Evolutionary conservation across 139 green algal species (phyloP).

Genomic region (Chlorella sp.): DNA sequence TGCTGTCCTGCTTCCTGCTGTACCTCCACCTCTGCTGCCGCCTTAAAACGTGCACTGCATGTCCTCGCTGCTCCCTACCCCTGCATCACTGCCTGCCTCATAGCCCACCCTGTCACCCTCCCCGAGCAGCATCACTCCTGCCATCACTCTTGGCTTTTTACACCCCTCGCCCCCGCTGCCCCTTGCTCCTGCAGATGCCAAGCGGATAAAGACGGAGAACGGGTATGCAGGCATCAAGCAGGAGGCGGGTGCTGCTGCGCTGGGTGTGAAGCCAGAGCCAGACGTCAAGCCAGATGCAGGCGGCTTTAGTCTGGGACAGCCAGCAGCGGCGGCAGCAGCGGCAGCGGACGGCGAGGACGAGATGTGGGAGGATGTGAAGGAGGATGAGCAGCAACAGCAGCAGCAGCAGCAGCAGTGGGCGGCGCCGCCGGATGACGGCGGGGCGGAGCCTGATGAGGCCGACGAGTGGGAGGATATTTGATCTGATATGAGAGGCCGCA

Average conservation of each 20-base stretch:
- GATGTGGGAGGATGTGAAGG: conserved; percentile 24
- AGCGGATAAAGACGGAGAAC: conserved; percentile 25
- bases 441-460: not conserved
- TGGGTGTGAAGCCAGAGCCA: not conserved
- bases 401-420: conserved; percentile 23
- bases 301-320: no score
- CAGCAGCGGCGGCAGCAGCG: not conserved
- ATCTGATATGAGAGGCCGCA: no score
- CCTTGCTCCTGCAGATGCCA: conserved; percentile 12
- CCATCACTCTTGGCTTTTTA: no score
- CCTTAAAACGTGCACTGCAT: not conserved
- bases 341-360: not conserved
- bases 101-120: not conserved
- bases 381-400: conserved; percentile 23
- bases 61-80: no score
- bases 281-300: not conserved
- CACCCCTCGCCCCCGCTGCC: not conserved
- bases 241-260: not conserved
- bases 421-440: not conserved
- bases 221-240: conserved; percentile 14
- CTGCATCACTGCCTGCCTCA: not conserved
- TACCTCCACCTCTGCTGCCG: not conserved
- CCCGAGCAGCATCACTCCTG: no score
- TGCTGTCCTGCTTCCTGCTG: not conserved
- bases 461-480: conserved; percentile 25